Evolutionary conservation across 2,329 filamentous ascomycete genomes (phyloP), one percentile per base, ranked within the genome.

Genomic region (Penicillium olsonii): DNA sequence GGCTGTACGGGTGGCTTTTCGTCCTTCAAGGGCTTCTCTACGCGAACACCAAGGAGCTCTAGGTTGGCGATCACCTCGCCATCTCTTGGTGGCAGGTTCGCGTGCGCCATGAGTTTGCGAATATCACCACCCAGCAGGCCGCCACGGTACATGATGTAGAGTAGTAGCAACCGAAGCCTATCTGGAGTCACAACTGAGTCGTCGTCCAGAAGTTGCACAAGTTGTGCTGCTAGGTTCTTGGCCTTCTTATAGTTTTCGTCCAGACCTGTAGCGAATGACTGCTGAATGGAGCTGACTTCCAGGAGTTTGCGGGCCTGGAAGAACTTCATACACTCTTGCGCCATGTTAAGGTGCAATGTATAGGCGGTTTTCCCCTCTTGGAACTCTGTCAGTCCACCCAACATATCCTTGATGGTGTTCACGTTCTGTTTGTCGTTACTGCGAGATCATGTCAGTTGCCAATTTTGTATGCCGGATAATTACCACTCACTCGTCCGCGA

Each of bases 351-450:
- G 71, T 99, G 94, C 45, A 99, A 76, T 0, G 92, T 94, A 70
- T 97, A 99, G 2, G 90, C 87, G 66, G 95, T 90, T 70, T 97
- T 96, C 79, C 94, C 90, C 70, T 95, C 88, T 64, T 95, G 90
- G 65, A 96, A 99, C 65, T 97, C 90, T 11, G 92, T 91, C 51
- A 99, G 75, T 8, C 92, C 92, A 12, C 90, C 94, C 74, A 99
- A 77, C 94, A 99, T 99, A 71, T 96, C 92, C 65, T 94, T 90
- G 71, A 99, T 96, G 20, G 89, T 87, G 71, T 92, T 95, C 47
- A 99, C 77, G 66, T 84, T 95, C 34, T 86, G 87, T 39, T 84
- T 79, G 26, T 85, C 81, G 48, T 87, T 83, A 55, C 81, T 81
- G 42, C 5, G 52, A 11, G 7, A 8, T n/a, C 31, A 49, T 18